Percentiles rank a stretch among this genome's conserved stretches.
Conservation (phyloP, 805 yeast species). For the Saturnispora saitoi region DNA sequence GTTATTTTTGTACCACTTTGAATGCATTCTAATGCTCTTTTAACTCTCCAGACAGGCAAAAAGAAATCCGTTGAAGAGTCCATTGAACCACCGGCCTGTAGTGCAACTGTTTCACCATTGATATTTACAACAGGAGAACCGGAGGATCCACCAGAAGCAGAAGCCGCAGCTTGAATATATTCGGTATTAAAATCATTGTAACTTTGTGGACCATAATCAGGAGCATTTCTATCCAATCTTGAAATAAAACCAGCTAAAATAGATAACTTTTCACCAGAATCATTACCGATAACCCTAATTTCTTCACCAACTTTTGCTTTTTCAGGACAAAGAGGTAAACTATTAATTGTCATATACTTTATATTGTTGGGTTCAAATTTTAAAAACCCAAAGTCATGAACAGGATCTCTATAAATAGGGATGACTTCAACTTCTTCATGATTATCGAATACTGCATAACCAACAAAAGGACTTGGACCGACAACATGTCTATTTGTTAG, state of each 20-base stretch:
- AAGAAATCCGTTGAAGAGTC: constrained; percentile 92
- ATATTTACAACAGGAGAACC: constrained; percentile 95
- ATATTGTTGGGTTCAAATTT: constrained; percentile 64
- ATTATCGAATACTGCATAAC: constrained; percentile 86
- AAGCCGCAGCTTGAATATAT: constrained; percentile 92
- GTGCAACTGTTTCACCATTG: constrained; percentile 79
- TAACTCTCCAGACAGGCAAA: constrained; percentile 74
- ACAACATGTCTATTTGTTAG: constrained; percentile 92
- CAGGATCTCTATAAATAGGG: constrained; percentile 87
- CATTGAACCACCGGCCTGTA: constrained; percentile 90
- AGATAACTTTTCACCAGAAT: constrained; percentile 89
- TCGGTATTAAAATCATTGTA: constrained; percentile 92
- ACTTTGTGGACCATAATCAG: constrained; percentile 81
- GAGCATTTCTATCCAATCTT: constrained; percentile 87
- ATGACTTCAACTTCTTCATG: constrained; percentile 86
- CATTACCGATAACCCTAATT: constrained; percentile 92
- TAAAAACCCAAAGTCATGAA: constrained; percentile 89
- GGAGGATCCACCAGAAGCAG: constrained; percentile 92
- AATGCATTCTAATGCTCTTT: constrained; percentile 70
- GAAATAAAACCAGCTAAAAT: constrained; percentile 81
- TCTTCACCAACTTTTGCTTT: constrained; percentile 87
- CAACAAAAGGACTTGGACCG: constrained; percentile 90
- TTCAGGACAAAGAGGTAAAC: constrained; percentile 66
- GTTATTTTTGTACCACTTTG: constrained; percentile 53
- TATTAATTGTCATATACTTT: constrained; percentile 64